These are phyloP conservation scores for Ophiosphaerella korrae DNA, from an alignment of 2,329 filamentous ascomycete species.

Conservation along the genomic window DNA sequence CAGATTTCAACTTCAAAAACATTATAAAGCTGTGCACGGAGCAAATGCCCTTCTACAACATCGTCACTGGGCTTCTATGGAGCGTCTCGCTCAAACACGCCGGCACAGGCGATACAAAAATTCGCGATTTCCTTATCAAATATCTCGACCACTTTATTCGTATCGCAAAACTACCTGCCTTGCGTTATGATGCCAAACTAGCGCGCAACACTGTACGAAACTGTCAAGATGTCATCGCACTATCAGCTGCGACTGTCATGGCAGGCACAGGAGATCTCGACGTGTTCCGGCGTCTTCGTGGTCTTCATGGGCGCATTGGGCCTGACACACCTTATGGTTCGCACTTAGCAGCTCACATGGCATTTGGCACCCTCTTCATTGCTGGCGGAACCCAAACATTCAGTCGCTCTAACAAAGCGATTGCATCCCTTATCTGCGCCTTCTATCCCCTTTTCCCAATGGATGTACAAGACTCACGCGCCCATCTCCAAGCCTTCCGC, in stretches of 20 bases:
- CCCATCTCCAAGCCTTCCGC: conserved; percentile 92
- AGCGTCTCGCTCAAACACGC: conserved; percentile 56
- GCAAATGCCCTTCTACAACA: conserved; percentile 91
- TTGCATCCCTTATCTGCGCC: conserved; percentile 83
- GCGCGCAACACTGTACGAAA: conserved; percentile 83
- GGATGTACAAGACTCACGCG: conserved; percentile 88
- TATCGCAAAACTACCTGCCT: conserved; percentile 67
- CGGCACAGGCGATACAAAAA: conserved; percentile 62
- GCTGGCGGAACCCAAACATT: conserved; percentile 93
- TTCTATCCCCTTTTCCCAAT: conserved; percentile 95
- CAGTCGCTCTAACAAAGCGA: conserved; percentile 82
- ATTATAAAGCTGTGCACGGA: conserved; percentile 72
- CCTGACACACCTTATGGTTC: conserved; percentile 87
- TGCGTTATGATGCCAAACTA: conserved; percentile 81
- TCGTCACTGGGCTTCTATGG: conserved; percentile 87
- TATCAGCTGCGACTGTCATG: conserved; percentile 89
- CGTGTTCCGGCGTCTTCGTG: conserved; percentile 82
- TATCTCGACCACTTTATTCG: conserved; percentile 88
- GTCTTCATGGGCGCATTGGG: conserved; percentile 86
- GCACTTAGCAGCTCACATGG: conserved; percentile 89
- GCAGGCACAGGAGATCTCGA: conserved; percentile 89
- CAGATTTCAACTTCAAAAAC: conserved; percentile 63
- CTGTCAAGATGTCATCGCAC: conserved; percentile 85
- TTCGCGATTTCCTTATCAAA: conserved; percentile 79
- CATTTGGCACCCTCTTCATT: conserved; percentile 87